These are phyloP conservation scores for Zygosaccharomyces siamensis DNA, from an alignment of 805 yeast genomes.

Conservation along the genomic window DNA sequence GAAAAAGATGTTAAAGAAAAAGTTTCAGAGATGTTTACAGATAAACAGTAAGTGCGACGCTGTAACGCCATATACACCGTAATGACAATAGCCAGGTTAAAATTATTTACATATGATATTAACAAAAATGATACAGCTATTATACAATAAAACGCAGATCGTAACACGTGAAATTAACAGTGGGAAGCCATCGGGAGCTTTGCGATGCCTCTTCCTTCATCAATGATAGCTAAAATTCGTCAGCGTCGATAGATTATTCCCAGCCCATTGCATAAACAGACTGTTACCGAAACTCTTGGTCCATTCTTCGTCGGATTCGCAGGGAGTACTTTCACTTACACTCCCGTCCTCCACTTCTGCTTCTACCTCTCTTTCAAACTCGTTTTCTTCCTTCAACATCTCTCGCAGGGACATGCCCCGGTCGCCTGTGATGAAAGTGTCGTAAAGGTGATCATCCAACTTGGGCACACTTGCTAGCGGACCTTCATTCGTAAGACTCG, in stretches of 20 bases:
- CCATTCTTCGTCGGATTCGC: constrained; percentile 6
- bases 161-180: constrained; percentile 13
- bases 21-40: constrained; percentile 4
- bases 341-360: constrained; percentile 8
- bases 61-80: not conserved
- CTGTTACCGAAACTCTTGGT: constrained; percentile 5
- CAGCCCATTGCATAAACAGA: constrained; percentile 13
- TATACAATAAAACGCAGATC: not conserved
- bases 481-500: constrained; percentile 25
- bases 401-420: constrained; percentile 18
- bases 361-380: constrained; percentile 12
- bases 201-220: constrained; percentile 7
- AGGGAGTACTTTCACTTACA: constrained; percentile 10
- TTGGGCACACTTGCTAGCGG: constrained; percentile 26
- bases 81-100: not conserved
- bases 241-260: constrained; percentile 19
- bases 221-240: constrained; percentile 18
- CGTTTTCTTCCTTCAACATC: constrained; percentile 15
- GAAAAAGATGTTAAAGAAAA: constrained; percentile 18
- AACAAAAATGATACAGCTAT: not conserved
- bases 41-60: not conserved
- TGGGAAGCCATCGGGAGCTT: not conserved
- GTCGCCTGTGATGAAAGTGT: constrained; percentile 18
- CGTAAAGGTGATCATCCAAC: constrained; percentile 16
- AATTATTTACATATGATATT: not conserved